These are phyloP conservation scores for Lactuca saligna DNA, from an alignment of 129 eudicot species.

Conservation along the genomic window DNA sequence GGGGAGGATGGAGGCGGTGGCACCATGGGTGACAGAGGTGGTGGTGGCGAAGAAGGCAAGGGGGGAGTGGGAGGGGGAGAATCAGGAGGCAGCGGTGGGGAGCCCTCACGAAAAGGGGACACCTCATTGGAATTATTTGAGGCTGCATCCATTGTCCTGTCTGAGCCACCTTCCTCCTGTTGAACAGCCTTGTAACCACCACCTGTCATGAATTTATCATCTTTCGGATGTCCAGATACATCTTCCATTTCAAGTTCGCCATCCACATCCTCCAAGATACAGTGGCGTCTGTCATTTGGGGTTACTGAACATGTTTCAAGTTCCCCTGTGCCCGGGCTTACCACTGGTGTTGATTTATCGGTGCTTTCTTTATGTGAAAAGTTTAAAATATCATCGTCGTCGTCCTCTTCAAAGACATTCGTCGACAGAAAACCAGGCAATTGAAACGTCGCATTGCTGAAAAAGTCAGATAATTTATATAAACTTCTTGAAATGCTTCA, in stretches of 20 bases:
- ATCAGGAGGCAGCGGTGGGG: slow-evolving; percentile 81
- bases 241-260: slow-evolving; percentile 99
- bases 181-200: slow-evolving; percentile 29
- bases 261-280: slow-evolving; percentile 87
- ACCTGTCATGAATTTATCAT: slow-evolving; percentile 40
- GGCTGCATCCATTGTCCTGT: slow-evolving; percentile 32
- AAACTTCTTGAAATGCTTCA: slow-evolving; percentile 8
- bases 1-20: slow-evolving; percentile 46
- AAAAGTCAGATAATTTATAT: slow-evolving; percentile 21
- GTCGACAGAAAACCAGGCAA: slow-evolving; percentile 72
- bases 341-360: slow-evolving; percentile 39
- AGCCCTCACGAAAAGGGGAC: slow-evolving; percentile 57
- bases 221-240: slow-evolving; percentile 76
- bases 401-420: slow-evolving; percentile 72
- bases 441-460: slow-evolving; percentile 87
- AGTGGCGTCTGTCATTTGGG: slow-evolving; percentile 80
- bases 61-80: slow-evolving; percentile 91
- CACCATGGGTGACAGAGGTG: slow-evolving; percentile 48
- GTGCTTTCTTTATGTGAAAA: slow-evolving; percentile 36
- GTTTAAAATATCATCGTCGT: slow-evolving; percentile 48
- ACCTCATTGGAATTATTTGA: slow-evolving; percentile 33
- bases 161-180: slow-evolving; percentile 28
- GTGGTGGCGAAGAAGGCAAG: slow-evolving; percentile 77
- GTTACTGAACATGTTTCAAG: slow-evolving; percentile 43
- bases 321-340: slow-evolving; percentile 36